Evolutionary conservation across 805 yeast genomes (phyloP), one percentile per base, ranked within the genome.

Genomic region (Phaffomyces thermotolerans): DNA sequence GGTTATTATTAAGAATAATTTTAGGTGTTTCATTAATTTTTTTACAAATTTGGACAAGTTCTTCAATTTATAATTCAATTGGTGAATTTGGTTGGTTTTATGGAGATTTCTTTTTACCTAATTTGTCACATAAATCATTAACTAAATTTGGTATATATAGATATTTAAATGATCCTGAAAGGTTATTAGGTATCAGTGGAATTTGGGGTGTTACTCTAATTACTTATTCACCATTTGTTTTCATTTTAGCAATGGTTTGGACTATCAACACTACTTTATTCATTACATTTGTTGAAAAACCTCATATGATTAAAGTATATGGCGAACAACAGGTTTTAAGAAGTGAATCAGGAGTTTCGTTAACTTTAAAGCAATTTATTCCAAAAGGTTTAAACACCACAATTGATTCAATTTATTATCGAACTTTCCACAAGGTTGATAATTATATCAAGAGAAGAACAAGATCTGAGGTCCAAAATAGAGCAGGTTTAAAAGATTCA

Each of bases 61-160:
- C 70, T 22, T 83, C 87, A 27, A 83, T 84, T 32, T 72, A 79
- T 50, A 76, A 76, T 36, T 78, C 84, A 40, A 78, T 85, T 50
- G 91, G 91, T 2, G 83, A 82, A 48, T 84, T 81, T 62, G 93
- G 95, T n/a, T 85, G 93, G 93, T 85, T 84, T 55, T 85, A 81
- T 60, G 95, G 95, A 45, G 95, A 85, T 60, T 85, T 85, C 63
- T 85, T 84, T 62, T 65, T 83, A 45, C 78, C 84, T 32, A 74
- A 71, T 41, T 66, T 73, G 17, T 64, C 71, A 18, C 68, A 67
- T 22, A 69, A 68, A 44, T 63, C 74, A 8, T 68, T 85, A 52
- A 79, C 90, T 0, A 81, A 81, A 49, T 83, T 85, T 30, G 95
- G 95, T 40, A 84, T 85, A 34, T 85, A 85, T 58, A 75, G 91